Evolutionary conservation across 2,329 filamentous ascomycete species (phyloP).

Genomic region (Tolypocladium nubicola): DNA sequence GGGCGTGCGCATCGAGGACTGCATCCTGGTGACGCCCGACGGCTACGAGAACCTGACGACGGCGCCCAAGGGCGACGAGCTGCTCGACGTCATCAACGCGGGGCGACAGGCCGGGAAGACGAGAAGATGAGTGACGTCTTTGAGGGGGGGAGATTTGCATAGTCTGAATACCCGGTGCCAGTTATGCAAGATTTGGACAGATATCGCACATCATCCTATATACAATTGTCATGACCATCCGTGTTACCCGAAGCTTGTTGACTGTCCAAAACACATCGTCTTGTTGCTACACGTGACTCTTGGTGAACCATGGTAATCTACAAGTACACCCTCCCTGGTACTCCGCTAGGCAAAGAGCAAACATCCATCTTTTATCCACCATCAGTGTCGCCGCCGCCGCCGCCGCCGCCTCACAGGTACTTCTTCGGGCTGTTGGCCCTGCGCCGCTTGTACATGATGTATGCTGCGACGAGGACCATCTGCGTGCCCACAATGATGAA

Average conservation of each 20-base stretch:
- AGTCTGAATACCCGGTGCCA: not conserved
- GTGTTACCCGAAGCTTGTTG: not conserved
- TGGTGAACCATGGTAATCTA: not conserved
- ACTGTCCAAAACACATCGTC: not conserved
- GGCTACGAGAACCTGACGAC: constrained; percentile 78
- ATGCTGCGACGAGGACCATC: constrained; percentile 55
- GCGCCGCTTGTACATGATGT: constrained; percentile 71
- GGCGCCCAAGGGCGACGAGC: constrained; percentile 64
- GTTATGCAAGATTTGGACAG: not conserved
- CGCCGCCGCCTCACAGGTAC: constrained; percentile 51
- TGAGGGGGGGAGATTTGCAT: not conserved
- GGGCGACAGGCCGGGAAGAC: not conserved
- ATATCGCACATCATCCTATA: not conserved
- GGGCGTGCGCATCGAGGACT: constrained; percentile 88
- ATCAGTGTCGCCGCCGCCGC: constrained; percentile 36
- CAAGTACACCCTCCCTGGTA: not conserved
- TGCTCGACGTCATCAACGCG: constrained; percentile 51
- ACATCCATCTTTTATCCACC: not conserved
- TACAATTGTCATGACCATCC: not conserved
- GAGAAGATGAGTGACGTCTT: not conserved
- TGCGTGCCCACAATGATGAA: constrained; percentile 67
- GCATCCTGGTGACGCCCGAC: constrained; percentile 66
- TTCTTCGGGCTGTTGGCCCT: constrained; percentile 77
- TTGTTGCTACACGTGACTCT: not conserved
- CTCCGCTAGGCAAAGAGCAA: not conserved